Evolutionary conservation across 2,329 filamentous ascomycete genomes (phyloP), one percentile per base, ranked within the genome.

Genomic region (Aspergillus floridensis): DNA sequence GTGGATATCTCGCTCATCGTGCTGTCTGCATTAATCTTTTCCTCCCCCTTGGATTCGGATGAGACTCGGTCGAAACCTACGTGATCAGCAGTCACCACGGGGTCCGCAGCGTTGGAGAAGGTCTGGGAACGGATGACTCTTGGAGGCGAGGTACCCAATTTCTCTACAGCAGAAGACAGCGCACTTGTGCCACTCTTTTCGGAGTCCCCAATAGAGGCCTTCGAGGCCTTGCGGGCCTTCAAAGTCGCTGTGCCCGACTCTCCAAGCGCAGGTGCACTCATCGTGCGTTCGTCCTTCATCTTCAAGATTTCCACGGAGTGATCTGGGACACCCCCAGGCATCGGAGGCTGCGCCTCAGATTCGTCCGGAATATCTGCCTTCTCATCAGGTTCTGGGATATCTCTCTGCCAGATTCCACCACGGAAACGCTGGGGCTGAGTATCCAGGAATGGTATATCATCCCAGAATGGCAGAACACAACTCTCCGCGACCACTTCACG

Each of bases 401-500:
- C 76, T 56, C 79, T 75, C 63, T 81, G 75, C 86, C 86, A 99
- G 21, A 98, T 89, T 0, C 95, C 95, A 11, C 93, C 95, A 66
- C 95, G 85, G 82, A 91, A 92, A 21, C 80, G 78, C 72, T 96
- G 92, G 58, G 85, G 81, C 58, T 88, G 83, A 0, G 92, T 98
- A 67, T 90, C 86, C 71, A 92, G 89, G 74, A 99, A 98, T 0
- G 95, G 92, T 24, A 92, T 84, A 72, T 99, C 95, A 65, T 99
- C 95, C 93, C 95, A 99, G 71, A 96, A 96, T 0, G 95, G 95
- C 58, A 89, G 81, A 2, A 99, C 95, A 21, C 98, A 75, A 1
- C 92, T 96, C 77, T 99, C 95, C 10, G 90, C 91, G 61, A 99
- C 84, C 8, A 97, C 92, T 75, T 97, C 93, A 70, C 96, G 90